Evolutionary conservation across 2,329 filamentous ascomycete species (phyloP).

Genomic region (Bertia moriformis): DNA sequence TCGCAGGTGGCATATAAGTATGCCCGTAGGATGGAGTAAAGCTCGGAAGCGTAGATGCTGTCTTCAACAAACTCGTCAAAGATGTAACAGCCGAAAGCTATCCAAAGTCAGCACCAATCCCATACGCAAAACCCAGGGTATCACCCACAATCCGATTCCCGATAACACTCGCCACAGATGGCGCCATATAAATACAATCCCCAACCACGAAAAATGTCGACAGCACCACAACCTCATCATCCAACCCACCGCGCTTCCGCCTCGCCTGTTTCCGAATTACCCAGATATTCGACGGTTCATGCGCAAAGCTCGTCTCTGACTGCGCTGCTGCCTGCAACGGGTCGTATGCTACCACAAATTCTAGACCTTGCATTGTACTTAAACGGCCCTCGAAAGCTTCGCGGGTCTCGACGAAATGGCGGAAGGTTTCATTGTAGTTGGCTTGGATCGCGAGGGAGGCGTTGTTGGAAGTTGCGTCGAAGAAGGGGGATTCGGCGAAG

Average conservation of each 20-base stretch:
- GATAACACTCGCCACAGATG: constrained; percentile 41
- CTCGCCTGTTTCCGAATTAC: constrained; percentile 44
- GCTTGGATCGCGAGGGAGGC: constrained; percentile 35
- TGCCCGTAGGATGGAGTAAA: constrained; percentile 45
- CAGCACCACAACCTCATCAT: constrained; percentile 34
- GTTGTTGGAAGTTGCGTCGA: constrained; percentile 45
- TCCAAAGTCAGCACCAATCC: constrained; percentile 3
- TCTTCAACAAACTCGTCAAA: constrained; percentile 36
- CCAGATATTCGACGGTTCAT: constrained; percentile 36
- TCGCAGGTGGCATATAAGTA: constrained; percentile 35
- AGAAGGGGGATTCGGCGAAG: constrained; percentile 48
- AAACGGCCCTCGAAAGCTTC: constrained; percentile 38
- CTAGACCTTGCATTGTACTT: constrained; percentile 35
- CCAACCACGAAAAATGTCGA: constrained; percentile 47
- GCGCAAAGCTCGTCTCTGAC: constrained; percentile 16
- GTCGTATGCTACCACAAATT: constrained; percentile 44
- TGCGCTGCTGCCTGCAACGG: constrained; percentile 30
- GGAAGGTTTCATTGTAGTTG: constrained; percentile 28
- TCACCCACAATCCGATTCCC: constrained; percentile 32
- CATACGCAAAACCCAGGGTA: not conserved
- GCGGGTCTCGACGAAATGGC: constrained; percentile 34
- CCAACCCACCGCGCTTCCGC: constrained; percentile 20
- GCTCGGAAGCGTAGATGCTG: constrained; percentile 33
- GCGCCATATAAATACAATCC: constrained; percentile 45
- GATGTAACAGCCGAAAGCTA: constrained; percentile 39